Percentiles rank a stretch among this genome's conserved stretches.
These are phyloP conservation scores for Zygosaccharomyces pseudobailii DNA, from an alignment of 1,139 yeast genomes.

Conservation along the genomic window DNA sequence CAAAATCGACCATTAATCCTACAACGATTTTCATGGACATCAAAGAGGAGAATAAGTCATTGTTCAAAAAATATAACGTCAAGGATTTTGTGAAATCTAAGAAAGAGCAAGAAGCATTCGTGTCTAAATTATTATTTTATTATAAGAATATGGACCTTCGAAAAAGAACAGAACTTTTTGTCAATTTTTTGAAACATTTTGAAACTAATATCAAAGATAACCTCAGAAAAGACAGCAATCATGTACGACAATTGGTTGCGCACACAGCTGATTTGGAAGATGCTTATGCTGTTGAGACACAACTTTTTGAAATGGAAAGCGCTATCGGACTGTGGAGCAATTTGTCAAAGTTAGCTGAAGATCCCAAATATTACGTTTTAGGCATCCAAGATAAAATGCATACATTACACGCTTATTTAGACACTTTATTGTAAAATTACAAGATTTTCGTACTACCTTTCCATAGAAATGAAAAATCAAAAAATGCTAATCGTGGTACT, in stretches of 20 bases:
- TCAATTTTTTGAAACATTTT: constrained; percentile 5
- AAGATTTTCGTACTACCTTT: neutral
- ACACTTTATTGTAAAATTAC: constrained; percentile 3
- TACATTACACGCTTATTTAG: constrained; percentile 11
- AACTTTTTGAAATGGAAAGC: constrained; percentile 18
- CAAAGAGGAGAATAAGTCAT: constrained; percentile 18
- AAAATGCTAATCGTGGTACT: constrained; percentile 2
- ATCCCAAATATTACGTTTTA: constrained; percentile 22
- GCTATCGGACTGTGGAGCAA: constrained; percentile 13
- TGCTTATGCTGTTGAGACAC: constrained; percentile 20
- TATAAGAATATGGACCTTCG: constrained; percentile 22
- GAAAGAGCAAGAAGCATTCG: constrained; percentile 23
- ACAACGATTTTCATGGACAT: constrained; percentile 28
- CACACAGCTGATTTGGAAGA: constrained; percentile 4
- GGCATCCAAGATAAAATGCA: constrained; percentile 22
- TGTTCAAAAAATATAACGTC: constrained; percentile 25
- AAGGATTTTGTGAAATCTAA: constrained; percentile 20
- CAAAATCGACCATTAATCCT: constrained; percentile 20
- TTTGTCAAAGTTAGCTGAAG: constrained; percentile 13
- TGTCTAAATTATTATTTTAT: constrained; percentile 25
- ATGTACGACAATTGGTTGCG: neutral
- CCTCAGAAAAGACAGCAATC: neutral
- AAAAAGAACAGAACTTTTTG: constrained; percentile 20
- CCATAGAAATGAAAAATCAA: neutral
- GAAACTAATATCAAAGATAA: constrained; percentile 4